These are phyloP conservation scores for Colletotrichum orbiculare DNA, from an alignment of 2,329 filamentous ascomycete species.

Conservation along the genomic window DNA sequence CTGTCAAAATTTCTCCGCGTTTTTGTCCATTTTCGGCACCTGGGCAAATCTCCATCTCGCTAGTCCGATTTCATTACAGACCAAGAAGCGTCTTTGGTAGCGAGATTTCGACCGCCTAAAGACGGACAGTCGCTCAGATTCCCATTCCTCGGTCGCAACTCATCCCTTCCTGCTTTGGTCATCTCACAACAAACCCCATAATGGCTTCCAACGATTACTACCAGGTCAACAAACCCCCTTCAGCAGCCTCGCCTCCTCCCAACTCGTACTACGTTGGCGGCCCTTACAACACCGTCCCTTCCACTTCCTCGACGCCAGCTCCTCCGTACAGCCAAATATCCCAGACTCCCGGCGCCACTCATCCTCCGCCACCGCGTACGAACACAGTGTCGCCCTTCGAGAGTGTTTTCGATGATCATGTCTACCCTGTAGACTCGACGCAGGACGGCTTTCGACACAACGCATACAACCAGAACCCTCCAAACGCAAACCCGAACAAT, in stretches of 20 bases:
- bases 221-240: slow-evolving; percentile 52
- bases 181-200: slow-evolving; percentile 39
- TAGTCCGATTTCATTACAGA: slow-evolving; percentile 25
- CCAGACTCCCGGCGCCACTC: slow-evolving; percentile 26
- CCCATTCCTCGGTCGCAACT: slow-evolving; percentile 18
- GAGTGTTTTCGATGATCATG: slow-evolving; percentile 75
- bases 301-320: slow-evolving; percentile 51
- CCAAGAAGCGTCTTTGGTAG: slow-evolving; percentile 24
- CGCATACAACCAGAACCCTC: slow-evolving; percentile 37
- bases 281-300: slow-evolving; percentile 53
- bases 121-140: slow-evolving; percentile 23
- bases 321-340: slow-evolving; percentile 47
- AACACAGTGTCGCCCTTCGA: slow-evolving; percentile 68
- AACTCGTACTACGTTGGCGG: slow-evolving; percentile 54
- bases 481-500: slow-evolving; percentile 23
- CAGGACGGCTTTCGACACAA: slow-evolving; percentile 40
- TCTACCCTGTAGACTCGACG: slow-evolving; percentile 66
- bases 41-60: slow-evolving; percentile 24
- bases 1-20: slow-evolving; percentile 36
- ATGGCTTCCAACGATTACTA: slow-evolving; percentile 79
- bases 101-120: slow-evolving; percentile 32
- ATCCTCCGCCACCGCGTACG: slow-evolving; percentile 47
- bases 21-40: slow-evolving; percentile 30
- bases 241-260: slow-evolving; percentile 50
- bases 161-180: slow-evolving; percentile 14